These are phyloP conservation scores for Ophiognomonia clavigignenti-juglandacearum DNA, from an alignment of 2,329 filamentous ascomycete species.

Conservation along the genomic window DNA sequence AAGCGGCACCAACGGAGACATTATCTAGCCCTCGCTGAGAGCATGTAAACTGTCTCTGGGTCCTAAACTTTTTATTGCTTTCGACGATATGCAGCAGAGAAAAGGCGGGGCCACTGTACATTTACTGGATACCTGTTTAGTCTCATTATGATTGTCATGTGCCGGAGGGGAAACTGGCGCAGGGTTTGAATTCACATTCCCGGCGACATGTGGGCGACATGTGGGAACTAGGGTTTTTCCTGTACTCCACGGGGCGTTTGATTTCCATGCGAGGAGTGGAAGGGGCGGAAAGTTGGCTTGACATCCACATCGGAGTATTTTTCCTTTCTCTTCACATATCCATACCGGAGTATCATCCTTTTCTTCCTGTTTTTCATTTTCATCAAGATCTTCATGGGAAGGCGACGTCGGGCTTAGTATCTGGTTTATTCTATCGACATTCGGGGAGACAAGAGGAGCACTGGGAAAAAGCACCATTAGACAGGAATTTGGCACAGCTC, in stretches of 20 bases:
- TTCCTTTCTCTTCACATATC: constrained; percentile 18
- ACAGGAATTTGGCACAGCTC: no score
- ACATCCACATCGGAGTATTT: constrained; percentile 4
- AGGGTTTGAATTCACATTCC: constrained; percentile 7
- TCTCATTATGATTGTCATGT: constrained; percentile 12
- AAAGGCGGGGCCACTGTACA: constrained; percentile 10
- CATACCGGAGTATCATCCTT: constrained; percentile 9
- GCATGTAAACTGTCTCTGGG: no score
- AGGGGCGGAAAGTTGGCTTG: constrained; percentile 2
- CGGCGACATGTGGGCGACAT: neutral
- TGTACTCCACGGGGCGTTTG: constrained; percentile 9
- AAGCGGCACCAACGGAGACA: no score
- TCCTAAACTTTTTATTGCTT: no score
- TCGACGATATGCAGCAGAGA: neutral
- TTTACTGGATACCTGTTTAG: constrained; percentile 15
- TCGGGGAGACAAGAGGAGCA: no score
- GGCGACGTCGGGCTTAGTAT: neutral
- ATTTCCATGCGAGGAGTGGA: neutral
- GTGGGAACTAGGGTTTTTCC: constrained; percentile 12
- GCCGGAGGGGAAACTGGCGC: neutral
- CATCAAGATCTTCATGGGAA: neutral
- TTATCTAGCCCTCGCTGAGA: no score
- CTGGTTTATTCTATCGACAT: neutral
- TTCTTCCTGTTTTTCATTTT: constrained; percentile 8
- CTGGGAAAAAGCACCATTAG: no score